Base-by-base conservation (phyloP, 2,329 filamentous ascomycete genomes). In the Xylariaceae sp. region DNA sequence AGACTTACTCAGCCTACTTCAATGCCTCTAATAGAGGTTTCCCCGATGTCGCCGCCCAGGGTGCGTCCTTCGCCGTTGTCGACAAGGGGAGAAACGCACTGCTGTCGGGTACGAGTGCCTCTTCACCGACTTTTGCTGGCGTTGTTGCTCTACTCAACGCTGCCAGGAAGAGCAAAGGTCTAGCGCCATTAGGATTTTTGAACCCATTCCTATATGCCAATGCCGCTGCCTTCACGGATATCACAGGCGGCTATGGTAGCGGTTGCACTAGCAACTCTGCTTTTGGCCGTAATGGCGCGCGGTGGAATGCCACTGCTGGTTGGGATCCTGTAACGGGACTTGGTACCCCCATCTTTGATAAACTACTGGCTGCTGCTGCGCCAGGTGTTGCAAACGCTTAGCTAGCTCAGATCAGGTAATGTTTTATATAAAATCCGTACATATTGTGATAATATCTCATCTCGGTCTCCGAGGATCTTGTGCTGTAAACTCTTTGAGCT, bases 31-130 rank as follows among this genome's bases (percentile, higher is more conserved):
- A 72, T 41, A 64, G 74, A 27, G 73, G 65, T 1, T 72, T 74
- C 56, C 73, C 73, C 3, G 73, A 75, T 53, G 65, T 76, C 30
- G 65, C 72, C 1, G 71, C 73, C 1, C 75, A 85, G 53, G 73
- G 82, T 3, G 76, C 78, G 15, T 81, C 84, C 63, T 83, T 82
- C 23, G 63, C 62, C 0, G 64, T 70, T 18, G 41, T 67, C 36
- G 67, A 70, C 57, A 65, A 66, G 59, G 67, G 66, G 27, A 56
- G 67, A 4, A 55, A 46, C 10, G 48, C 61, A 5, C 55, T 63
- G 24, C 48, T 69, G 9, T 68, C 66, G 1, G 69, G 69, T 6
- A 71, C 69, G 0, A 70, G 67, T 15, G 74, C 73, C 2, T 71
- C 72, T 1, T 65, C 71, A 1, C 75, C 75, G 0, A 64, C 70